Evolutionary conservation across 2,329 filamentous ascomycete genomes (phyloP).

Genomic region (Reticulascus tulasneorum): DNA sequence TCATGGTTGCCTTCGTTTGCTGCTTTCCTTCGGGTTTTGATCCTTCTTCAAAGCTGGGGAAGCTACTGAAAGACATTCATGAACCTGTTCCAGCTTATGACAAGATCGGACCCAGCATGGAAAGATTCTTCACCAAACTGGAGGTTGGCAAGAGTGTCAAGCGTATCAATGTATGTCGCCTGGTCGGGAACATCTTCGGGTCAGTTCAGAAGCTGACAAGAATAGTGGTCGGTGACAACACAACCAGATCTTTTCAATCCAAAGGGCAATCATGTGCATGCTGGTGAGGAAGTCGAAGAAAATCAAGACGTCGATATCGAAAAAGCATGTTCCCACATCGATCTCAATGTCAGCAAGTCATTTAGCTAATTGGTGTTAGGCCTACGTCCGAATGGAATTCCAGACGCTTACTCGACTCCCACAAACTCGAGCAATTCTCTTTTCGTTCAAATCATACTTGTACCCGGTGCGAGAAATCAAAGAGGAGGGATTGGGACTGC

Average conservation of each 20-base stretch:
- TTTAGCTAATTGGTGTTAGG: slow-evolving; percentile 17
- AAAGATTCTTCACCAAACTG: slow-evolving; percentile 46
- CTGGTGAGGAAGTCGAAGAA: slow-evolving; percentile 25
- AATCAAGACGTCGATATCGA: slow-evolving; percentile 34
- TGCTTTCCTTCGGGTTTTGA: slow-evolving; percentile 52
- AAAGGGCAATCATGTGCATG: slow-evolving; percentile 31
- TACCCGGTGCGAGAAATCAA: slow-evolving; percentile 46
- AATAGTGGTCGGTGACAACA: slow-evolving; percentile 46
- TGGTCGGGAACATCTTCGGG: too few species aligned
- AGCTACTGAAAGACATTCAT: slow-evolving; percentile 45
- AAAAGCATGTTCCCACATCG: slow-evolving; percentile 20
- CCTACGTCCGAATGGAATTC: slow-evolving; percentile 42
- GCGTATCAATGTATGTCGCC: slow-evolving; percentile 41
- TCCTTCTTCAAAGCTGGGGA: slow-evolving; percentile 45
- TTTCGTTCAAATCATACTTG: slow-evolving; percentile 54
- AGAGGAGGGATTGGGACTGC: slow-evolving; percentile 40
- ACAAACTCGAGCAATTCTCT: slow-evolving; percentile 40
- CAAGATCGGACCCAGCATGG: slow-evolving; percentile 52
- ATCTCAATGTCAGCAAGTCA: not conserved
- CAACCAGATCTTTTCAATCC: slow-evolving; percentile 36
- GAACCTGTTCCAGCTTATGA: slow-evolving; percentile 49
- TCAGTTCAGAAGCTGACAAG: not conserved
- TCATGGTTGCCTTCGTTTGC: slow-evolving; percentile 44
- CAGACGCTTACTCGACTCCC: slow-evolving; percentile 50
- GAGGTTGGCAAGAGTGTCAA: slow-evolving; percentile 45